Conservation (phyloP, 306 rosid species). For the Ochetophila trinervis region DNA sequence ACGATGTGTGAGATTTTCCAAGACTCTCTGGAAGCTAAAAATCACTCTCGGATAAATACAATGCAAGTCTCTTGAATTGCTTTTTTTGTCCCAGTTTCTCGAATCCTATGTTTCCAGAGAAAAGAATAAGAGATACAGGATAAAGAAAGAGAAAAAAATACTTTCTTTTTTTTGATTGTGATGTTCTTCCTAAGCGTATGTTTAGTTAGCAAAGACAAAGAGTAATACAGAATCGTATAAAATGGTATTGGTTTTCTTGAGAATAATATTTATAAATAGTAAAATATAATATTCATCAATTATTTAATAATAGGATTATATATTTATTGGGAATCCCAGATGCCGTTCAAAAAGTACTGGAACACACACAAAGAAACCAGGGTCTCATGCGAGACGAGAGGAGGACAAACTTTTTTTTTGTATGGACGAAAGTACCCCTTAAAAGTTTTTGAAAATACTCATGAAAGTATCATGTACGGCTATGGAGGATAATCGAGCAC, state of each 20-base stretch:
- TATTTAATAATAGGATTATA: no score
- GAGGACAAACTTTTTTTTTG: accelerated
- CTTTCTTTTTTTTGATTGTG: background rate
- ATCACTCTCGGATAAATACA: background rate
- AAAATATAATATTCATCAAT: no score
- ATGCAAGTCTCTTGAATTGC: background rate
- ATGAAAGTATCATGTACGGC: background rate
- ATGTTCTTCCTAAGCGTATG: background rate
- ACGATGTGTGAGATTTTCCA: background rate
- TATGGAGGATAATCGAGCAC: background rate
- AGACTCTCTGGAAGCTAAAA: slow-evolving; percentile 3
- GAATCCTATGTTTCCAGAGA: background rate
- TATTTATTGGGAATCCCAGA: slow-evolving; percentile 9
- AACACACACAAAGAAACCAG: background rate
- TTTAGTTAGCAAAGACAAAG: background rate
- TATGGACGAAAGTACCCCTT: slow-evolving; percentile 18
- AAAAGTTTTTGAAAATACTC: background rate
- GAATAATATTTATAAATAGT: no score
- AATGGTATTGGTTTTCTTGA: no score
- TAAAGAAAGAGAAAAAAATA: background rate
- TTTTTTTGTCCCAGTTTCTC: background rate
- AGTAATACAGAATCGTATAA: no score
- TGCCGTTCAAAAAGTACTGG: background rate
- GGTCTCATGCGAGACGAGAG: no score
- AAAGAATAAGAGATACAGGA: background rate